Evolutionary conservation across 345 rosid genomes (phyloP).

Genomic region (Salix koriyanagi): DNA sequence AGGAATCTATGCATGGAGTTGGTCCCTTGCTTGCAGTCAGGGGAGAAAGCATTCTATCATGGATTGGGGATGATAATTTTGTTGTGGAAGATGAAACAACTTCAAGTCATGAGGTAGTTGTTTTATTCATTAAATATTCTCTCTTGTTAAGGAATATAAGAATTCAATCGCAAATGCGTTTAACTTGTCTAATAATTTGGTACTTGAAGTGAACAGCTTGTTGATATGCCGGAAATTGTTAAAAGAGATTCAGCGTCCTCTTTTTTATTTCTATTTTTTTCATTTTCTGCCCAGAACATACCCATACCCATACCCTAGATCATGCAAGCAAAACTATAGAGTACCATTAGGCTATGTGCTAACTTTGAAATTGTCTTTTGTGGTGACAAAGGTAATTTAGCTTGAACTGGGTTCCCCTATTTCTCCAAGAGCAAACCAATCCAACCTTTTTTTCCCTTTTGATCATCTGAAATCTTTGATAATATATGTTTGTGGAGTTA

Average conservation of each 20-base stretch:
- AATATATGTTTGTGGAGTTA: not conserved
- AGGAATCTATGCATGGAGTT: slow-evolving; percentile 40
- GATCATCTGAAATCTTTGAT: not conserved
- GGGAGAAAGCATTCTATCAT: slow-evolving; percentile 68
- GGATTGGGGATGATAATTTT: slow-evolving; percentile 66
- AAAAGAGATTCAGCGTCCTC: not conserved
- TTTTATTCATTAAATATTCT: not conserved
- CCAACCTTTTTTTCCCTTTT: no score
- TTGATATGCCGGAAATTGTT: not conserved
- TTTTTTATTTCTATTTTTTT: not conserved
- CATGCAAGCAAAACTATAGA: not conserved
- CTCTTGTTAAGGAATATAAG: not conserved
- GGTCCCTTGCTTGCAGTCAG: slow-evolving; percentile 63
- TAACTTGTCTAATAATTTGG: not conserved
- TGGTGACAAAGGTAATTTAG: not conserved
- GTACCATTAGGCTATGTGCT: not conserved
- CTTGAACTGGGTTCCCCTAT: not conserved
- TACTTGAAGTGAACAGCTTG: not conserved
- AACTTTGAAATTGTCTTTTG: not conserved
- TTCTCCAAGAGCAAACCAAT: not conserved
- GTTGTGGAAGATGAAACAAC: slow-evolving; percentile 49
- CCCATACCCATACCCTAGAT: not conserved
- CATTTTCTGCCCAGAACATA: not conserved
- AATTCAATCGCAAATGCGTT: not conserved
- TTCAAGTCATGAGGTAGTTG: slow-evolving; percentile 53